Conservation (phyloP, 208 protist genomes). For the Trypanosoma rangeli region DNA sequence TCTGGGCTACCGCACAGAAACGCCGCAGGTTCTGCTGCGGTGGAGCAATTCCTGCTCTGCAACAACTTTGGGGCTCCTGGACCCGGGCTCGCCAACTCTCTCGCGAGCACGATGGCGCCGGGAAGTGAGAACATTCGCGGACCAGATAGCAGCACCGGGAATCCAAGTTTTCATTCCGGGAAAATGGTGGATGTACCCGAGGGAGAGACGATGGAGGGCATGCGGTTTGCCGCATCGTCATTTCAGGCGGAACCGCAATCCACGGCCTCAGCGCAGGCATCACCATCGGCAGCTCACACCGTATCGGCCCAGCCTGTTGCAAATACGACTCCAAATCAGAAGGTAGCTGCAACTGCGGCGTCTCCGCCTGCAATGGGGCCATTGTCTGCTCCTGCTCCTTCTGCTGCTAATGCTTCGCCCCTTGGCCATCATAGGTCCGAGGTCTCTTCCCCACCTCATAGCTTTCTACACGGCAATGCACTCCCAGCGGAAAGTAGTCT, state of each 20-base stretch:
- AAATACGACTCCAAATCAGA: background rate
- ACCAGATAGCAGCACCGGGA: conserved; percentile 17
- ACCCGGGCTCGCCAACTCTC: conserved; percentile 13
- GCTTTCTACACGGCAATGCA: background rate
- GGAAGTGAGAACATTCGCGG: conserved; percentile 28
- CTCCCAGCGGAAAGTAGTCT: background rate
- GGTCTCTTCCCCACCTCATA: background rate
- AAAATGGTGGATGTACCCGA: conserved; percentile 2
- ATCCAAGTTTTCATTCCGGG: conserved; percentile 26
- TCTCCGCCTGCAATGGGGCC: background rate
- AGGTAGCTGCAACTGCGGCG: background rate
- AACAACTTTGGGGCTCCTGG: background rate
- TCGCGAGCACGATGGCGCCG: conserved; percentile 24
- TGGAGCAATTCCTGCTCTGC: conserved; percentile 31
- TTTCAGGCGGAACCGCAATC: background rate
- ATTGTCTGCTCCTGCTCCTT: background rate
- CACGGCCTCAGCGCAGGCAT: background rate
- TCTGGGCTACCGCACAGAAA: conserved; percentile 20
- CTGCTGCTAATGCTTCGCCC: background rate
- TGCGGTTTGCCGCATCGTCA: background rate
- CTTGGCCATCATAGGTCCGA: background rate
- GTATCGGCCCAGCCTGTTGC: background rate
- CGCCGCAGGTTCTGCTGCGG: conserved; percentile 9
- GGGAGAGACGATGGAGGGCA: background rate
- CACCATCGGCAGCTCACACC: background rate